Percentiles rank a stretch among this genome's conserved stretches.
Evolutionary conservation across 2,329 filamentous ascomycete species (phyloP).

Genomic region (Dichotomopilus funicola): DNA sequence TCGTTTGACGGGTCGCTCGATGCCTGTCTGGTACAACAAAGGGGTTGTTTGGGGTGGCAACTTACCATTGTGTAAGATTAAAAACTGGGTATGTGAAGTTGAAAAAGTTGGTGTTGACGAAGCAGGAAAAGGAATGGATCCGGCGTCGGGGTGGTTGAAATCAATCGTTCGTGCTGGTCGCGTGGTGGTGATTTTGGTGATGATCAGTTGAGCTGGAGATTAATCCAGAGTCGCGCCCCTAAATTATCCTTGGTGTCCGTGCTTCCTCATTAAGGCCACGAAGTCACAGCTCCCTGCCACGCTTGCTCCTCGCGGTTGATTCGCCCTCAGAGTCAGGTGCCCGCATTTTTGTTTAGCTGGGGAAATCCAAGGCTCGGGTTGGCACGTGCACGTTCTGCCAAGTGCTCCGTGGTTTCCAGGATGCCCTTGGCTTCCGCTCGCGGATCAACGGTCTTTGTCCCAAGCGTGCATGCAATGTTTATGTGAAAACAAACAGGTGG

Average conservation of each 20-base stretch:
- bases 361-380: not conserved
- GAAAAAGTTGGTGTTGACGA: not conserved
- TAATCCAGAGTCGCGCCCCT: conserved; percentile 18
- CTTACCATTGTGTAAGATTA: not conserved
- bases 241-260: conserved; percentile 30
- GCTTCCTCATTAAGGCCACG: conserved; percentile 35
- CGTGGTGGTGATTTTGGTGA: conserved; percentile 30
- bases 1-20: not conserved
- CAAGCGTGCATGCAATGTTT: too few relatives aligned
- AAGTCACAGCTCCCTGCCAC: conserved; percentile 16
- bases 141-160: conserved; percentile 14
- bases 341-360: conserved; percentile 19
- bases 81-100: not conserved
- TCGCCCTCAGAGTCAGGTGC: not conserved
- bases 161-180: conserved; percentile 25
- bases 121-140: conserved; percentile 11
- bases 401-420: not conserved
- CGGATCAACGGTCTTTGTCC: too few relatives aligned
- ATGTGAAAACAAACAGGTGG: too few relatives aligned
- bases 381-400: not conserved
- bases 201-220: conserved; percentile 31
- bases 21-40: not conserved
- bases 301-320: not conserved
- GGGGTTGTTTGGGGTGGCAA: not conserved
- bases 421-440: too few relatives aligned